Evolutionary conservation across 139 green algal genomes (phyloP).

Genomic region (Volvox africanus): DNA sequence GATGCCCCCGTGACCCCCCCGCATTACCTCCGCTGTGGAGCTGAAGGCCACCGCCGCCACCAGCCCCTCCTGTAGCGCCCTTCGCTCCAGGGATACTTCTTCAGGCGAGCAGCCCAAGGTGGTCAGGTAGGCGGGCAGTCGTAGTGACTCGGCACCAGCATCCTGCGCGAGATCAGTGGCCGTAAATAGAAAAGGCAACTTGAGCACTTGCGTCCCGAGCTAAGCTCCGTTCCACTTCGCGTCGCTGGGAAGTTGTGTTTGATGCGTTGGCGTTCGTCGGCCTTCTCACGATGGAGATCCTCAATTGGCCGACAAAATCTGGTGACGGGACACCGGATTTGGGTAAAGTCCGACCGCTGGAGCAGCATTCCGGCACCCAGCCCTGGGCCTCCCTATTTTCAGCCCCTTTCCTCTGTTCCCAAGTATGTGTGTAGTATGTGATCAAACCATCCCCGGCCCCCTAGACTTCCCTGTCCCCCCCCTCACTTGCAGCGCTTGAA

Average conservation of each 20-base stretch:
- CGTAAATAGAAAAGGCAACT: too few relatives aligned
- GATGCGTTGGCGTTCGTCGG: too few relatives aligned
- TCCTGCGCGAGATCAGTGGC: background rate
- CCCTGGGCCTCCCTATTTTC: background rate
- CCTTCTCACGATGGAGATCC: too few relatives aligned
- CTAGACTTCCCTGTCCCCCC: too few relatives aligned
- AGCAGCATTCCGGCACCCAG: background rate
- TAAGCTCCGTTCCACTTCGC: too few relatives aligned
- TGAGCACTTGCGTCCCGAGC: too few relatives aligned
- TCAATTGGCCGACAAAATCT: too few relatives aligned
- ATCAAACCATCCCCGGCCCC: too few relatives aligned
- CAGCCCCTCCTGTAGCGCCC: slow-evolving; percentile 65
- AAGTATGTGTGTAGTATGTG: background rate
- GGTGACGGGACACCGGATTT: background rate
- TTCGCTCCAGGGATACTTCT: slow-evolving; percentile 58
- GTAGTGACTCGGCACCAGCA: slow-evolving; percentile 59
- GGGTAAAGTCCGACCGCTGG: background rate
- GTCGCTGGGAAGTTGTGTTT: too few relatives aligned
- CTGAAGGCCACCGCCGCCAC: slow-evolving; percentile 77
- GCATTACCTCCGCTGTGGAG: slow-evolving; percentile 74
- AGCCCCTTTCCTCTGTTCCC: background rate
- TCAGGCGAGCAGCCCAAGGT: slow-evolving; percentile 40
- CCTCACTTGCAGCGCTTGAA: slow-evolving; percentile 65
- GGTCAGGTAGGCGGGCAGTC: slow-evolving; percentile 79
- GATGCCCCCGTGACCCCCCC: too few relatives aligned